Evolutionary conservation across 805 yeast genomes (phyloP).

Genomic region (Pichia eremophila): DNA sequence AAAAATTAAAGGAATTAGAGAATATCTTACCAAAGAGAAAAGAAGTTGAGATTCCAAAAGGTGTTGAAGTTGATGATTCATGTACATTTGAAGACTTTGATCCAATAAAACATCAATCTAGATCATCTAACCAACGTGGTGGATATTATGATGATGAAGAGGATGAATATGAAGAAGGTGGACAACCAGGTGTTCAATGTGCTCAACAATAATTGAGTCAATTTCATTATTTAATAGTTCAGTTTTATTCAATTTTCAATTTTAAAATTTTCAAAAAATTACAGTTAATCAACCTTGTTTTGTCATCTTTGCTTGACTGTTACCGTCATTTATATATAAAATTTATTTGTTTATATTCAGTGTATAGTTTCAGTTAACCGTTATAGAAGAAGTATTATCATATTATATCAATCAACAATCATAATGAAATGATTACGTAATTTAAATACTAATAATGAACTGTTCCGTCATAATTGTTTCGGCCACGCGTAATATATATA

Average conservation of each 20-base stretch:
- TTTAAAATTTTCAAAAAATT: not conserved
- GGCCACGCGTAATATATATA: too few species aligned
- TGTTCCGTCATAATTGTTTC: too few species aligned
- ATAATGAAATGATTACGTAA: too few species aligned
- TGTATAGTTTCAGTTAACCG: too few species aligned
- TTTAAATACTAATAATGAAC: too few species aligned
- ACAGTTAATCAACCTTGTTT: not conserved
- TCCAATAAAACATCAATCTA: constrained; percentile 20
- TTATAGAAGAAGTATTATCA: too few species aligned
- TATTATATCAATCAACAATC: too few species aligned
- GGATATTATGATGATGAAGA: constrained; percentile 30
- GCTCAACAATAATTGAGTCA: constrained; percentile 61
- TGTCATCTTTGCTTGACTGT: not conserved
- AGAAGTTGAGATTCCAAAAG: constrained; percentile 50
- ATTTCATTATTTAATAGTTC: not conserved
- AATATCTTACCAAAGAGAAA: constrained; percentile 71
- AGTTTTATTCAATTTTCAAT: not conserved
- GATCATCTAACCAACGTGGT: constrained; percentile 39
- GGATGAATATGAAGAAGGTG: constrained; percentile 45
- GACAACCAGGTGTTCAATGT: constrained; percentile 79
- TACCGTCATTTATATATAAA: not conserved
- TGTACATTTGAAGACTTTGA: constrained; percentile 23
- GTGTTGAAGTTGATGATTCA: constrained; percentile 67
- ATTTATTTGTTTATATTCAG: too few species aligned
- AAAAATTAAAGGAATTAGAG: constrained; percentile 64